A percentile compares a stretch with the other conserved stretches of the same genome.
Evolutionary conservation across 805 yeast genomes (phyloP).

Genomic region (Saccharomycopsis fermentans): DNA sequence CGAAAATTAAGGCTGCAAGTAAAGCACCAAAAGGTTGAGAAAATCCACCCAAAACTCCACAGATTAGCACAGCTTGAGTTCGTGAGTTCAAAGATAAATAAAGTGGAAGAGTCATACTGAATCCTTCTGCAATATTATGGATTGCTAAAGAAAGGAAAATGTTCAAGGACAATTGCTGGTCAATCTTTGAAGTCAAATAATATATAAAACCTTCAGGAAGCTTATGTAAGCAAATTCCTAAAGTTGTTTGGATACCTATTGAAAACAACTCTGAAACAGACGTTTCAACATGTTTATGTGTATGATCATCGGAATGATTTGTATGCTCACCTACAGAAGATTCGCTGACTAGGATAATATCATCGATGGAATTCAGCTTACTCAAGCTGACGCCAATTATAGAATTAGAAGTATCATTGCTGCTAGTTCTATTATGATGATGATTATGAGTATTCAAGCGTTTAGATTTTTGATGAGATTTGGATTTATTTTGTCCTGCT

Average conservation of each 20-base stretch:
- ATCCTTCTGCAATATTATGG: slow-evolving; percentile 91
- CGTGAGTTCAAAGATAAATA: slow-evolving; percentile 64
- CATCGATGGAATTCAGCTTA: slow-evolving; percentile 17
- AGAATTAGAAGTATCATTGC: background rate
- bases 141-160: slow-evolving; percentile 78
- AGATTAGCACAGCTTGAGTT: slow-evolving; percentile 49
- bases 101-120: slow-evolving; percentile 84
- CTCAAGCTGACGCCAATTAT: background rate
- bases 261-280: slow-evolving; percentile 71
- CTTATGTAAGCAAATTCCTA: slow-evolving; percentile 83
- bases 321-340: slow-evolving; percentile 23
- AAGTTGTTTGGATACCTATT: slow-evolving; percentile 81
- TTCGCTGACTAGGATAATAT: slow-evolving; percentile 9
- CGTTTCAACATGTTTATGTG: slow-evolving; percentile 61
- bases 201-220: slow-evolving; percentile 93
- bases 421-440: background rate
- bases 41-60: slow-evolving; percentile 66
- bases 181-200: slow-evolving; percentile 62
- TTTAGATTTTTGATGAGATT: background rate
- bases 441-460: background rate
- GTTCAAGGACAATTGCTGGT: slow-evolving; percentile 56
- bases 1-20: slow-evolving; percentile 47
- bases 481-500: background rate
- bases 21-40: slow-evolving; percentile 89
- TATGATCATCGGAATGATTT: slow-evolving; percentile 42